Conservation (phyloP, 1,284 basidiomycete genomes). For the Coniferiporia weirii region DNA sequence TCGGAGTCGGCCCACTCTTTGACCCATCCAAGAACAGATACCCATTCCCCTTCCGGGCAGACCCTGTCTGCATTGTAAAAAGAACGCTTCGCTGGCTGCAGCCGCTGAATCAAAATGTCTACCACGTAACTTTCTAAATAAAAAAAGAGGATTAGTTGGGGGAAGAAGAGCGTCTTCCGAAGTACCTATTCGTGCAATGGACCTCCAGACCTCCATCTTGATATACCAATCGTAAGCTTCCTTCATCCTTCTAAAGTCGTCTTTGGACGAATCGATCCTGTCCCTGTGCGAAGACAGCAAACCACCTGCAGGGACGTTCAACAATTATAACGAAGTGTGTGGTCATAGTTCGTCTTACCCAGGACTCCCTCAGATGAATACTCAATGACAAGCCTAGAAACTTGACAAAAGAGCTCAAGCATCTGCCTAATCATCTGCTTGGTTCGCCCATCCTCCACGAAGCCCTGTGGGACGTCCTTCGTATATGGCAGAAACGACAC, state of each 20-base stretch:
- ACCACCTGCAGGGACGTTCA: too few relatives aligned
- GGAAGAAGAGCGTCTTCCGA: too few relatives aligned
- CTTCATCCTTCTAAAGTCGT: background rate
- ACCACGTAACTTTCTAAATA: background rate
- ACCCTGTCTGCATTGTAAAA: background rate
- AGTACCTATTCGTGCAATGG: background rate
- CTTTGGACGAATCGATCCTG: background rate
- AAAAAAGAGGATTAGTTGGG: too few relatives aligned
- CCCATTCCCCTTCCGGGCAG: conserved; percentile 2
- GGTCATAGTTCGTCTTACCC: background rate
- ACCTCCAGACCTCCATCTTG: background rate
- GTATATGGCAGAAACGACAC: background rate
- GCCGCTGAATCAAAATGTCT: background rate
- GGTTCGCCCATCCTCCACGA: background rate
- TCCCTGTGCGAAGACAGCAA: too few relatives aligned
- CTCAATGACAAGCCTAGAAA: background rate
- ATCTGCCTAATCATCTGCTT: background rate
- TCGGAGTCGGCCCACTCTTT: background rate
- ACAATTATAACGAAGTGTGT: too few relatives aligned
- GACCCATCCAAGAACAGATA: background rate
- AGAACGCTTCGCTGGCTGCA: background rate
- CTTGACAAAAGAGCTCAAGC: background rate
- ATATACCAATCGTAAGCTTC: background rate
- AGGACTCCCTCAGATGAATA: background rate
- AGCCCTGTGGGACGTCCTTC: background rate